Percentiles rank a stretch among this genome's conserved stretches.
These are phyloP conservation scores for Xylaria acuta DNA, from an alignment of 495 filamentous ascomycete species.

Conservation along the genomic window DNA sequence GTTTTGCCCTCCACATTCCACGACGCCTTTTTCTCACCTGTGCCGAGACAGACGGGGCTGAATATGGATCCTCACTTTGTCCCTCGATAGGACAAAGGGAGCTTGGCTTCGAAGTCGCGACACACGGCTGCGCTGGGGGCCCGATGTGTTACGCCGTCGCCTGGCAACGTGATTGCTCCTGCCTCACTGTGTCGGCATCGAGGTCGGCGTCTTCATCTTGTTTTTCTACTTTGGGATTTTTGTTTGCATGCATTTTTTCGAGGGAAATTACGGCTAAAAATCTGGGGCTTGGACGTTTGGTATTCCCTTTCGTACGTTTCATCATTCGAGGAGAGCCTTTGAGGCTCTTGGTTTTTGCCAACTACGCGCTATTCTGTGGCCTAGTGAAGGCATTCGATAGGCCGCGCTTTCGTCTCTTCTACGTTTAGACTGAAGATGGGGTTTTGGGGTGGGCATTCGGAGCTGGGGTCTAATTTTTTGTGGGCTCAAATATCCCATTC, in stretches of 20 bases:
- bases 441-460: conserved; percentile 8
- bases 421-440: conserved; percentile 31
- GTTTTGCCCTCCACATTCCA: not conserved
- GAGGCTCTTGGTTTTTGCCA: not conserved
- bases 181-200: not conserved
- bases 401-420: conserved; percentile 21
- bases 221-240: not conserved
- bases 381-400: conserved; percentile 29
- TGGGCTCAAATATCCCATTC: conserved; percentile 31
- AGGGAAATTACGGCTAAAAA: not conserved
- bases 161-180: not conserved
- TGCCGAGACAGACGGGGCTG: not conserved
- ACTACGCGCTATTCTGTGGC: not conserved
- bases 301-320: conserved; percentile 19
- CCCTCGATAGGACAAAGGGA: not conserved
- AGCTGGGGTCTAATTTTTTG: conserved; percentile 23
- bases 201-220: not conserved
- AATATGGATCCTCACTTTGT: not conserved
- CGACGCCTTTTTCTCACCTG: not conserved
- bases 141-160: not conserved
- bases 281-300: conserved; percentile 20
- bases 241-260: conserved; percentile 1
- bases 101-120: not conserved
- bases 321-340: not conserved
- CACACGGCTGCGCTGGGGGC: not conserved